These are phyloP conservation scores for Cynanchum wilfordii DNA, from an alignment of 257 asterid genomes.

Conservation along the genomic window DNA sequence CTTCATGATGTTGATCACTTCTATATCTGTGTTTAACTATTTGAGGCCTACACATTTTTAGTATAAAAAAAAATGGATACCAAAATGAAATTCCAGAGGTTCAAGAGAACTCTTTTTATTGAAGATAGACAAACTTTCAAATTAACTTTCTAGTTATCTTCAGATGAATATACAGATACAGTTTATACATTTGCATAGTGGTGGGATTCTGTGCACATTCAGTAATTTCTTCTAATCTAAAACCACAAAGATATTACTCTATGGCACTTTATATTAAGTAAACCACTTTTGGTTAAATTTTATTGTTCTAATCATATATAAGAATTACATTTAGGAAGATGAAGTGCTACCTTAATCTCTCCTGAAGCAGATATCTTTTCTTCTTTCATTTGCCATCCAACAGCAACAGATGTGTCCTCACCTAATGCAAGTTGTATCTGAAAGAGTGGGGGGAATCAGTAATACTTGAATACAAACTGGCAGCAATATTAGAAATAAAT, in stretches of 20 bases:
- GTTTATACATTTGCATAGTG: not conserved
- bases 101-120: not conserved
- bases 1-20: not conserved
- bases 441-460: not conserved
- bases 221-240: not conserved
- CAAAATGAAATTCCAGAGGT: not conserved
- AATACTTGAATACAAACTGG: not conserved
- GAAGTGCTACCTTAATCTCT: constrained; percentile 64
- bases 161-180: not conserved
- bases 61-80: not conserved
- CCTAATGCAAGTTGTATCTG: constrained; percentile 93
- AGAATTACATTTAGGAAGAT: not conserved
- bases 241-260: not conserved
- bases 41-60: not conserved
- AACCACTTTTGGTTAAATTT: not conserved
- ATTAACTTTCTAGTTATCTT: not conserved
- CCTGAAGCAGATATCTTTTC: constrained; percentile 79
- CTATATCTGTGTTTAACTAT: not conserved
- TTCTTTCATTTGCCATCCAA: constrained; percentile 88
- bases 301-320: not conserved
- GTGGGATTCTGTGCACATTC: not conserved
- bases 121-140: not conserved
- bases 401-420: constrained; percentile 70
- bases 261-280: not conserved
- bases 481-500: not conserved